These are phyloP conservation scores for Citrus australasica DNA, from an alignment of 345 rosid species.

Conservation along the genomic window DNA sequence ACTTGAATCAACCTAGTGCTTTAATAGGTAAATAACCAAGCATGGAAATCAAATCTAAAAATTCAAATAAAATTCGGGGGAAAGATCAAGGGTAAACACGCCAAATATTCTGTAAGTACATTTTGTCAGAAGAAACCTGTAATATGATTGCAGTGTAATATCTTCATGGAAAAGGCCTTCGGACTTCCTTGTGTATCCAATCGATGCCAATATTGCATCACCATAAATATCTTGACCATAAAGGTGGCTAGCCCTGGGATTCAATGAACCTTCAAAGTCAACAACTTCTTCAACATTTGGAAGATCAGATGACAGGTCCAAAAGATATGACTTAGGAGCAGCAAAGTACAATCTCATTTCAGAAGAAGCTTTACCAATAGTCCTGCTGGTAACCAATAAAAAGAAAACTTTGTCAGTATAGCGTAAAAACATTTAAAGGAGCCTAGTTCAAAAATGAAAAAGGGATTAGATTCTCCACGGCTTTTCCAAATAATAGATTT, in stretches of 20 bases:
- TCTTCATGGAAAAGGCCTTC: conserved; percentile 62
- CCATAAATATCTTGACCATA: conserved; percentile 68
- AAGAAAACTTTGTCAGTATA: conserved; percentile 16
- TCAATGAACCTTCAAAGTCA: conserved; percentile 36
- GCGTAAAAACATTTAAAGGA: background rate
- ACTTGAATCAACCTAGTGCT: background rate
- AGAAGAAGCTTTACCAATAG: conserved; percentile 77
- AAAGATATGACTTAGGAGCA: conserved; percentile 36
- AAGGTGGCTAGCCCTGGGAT: conserved; percentile 76
- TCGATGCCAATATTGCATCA: conserved; percentile 83
- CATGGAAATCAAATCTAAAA: background rate
- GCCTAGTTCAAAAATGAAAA: background rate
- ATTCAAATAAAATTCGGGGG: background rate
- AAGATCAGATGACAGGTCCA: conserved; percentile 36
- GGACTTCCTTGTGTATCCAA: conserved; percentile 82
- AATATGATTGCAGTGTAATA: conserved; percentile 57
- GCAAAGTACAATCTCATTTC: conserved; percentile 75
- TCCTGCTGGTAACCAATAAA: conserved; percentile 41
- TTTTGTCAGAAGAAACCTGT: conserved; percentile 51
- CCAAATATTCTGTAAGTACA: background rate
- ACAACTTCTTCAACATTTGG: conserved; percentile 22
- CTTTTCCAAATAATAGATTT: conserved; percentile 1
- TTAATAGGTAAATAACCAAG: background rate
- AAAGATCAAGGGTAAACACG: background rate
- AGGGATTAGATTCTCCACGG: background rate